Evolutionary conservation across 345 rosid species (phyloP).

Genomic region (thale cress (Arabidopsis thaliana)): DNA sequence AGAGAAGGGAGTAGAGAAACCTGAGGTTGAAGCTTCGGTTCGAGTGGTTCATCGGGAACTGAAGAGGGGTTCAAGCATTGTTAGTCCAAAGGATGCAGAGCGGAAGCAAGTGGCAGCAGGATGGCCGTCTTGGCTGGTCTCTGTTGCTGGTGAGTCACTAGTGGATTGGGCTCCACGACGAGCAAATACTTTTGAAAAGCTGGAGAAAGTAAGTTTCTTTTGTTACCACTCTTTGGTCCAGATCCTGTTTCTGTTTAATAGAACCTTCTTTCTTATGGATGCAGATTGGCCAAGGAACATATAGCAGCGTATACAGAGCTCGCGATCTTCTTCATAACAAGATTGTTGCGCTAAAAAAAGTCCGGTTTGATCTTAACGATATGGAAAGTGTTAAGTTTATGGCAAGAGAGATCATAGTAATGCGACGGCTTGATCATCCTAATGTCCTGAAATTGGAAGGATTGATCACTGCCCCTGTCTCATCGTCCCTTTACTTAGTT

Average conservation of each 20-base stretch:
- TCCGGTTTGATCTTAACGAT: constrained; percentile 79
- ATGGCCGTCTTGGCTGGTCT: constrained; percentile 92
- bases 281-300: constrained; percentile 99
- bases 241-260: background rate
- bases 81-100: constrained; percentile 48
- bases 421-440: constrained; percentile 86
- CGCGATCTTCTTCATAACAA: constrained; percentile 68
- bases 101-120: constrained; percentile 60
- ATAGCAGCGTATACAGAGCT: constrained; percentile 87
- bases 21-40: background rate
- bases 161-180: constrained; percentile 87
- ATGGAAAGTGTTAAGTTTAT: constrained; percentile 86
- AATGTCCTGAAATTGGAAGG: constrained; percentile 85
- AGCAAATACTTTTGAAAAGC: constrained; percentile 79
- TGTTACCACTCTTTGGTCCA: background rate
- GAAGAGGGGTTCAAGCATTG: constrained; percentile 7
- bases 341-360: constrained; percentile 82
- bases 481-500: constrained; percentile 83
- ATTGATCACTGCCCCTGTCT: constrained; percentile 71
- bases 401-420: constrained; percentile 83
- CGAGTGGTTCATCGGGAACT: constrained; percentile 22
- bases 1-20: constrained; percentile 48
- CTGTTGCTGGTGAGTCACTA: constrained; percentile 81
- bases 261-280: constrained; percentile 16
- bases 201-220: constrained; percentile 68